Conservation (phyloP, 108 stramenopile species). For the Fragilaria crotonensis region DNA sequence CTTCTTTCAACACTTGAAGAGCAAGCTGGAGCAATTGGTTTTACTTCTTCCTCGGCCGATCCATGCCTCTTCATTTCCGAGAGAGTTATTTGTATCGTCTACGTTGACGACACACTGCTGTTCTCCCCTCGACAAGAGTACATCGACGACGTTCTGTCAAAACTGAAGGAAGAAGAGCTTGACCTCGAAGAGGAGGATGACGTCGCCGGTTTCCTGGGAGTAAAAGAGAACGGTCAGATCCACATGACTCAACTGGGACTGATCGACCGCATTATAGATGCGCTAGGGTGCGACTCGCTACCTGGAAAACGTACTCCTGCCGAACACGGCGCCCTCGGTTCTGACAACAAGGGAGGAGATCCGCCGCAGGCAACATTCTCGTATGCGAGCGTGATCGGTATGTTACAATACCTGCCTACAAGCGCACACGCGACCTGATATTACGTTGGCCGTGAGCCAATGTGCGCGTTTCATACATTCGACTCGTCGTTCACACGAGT, state of each 20-base stretch:
- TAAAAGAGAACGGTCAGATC: constrained; percentile 4
- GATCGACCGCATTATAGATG: constrained; percentile 25
- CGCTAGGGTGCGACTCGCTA: constrained; percentile 7
- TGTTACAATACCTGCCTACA: constrained; percentile 32
- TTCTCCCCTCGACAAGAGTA: constrained; percentile 2
- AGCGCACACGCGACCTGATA: constrained; percentile 16
- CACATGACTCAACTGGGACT: constrained; percentile 30
- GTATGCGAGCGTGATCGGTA: constrained; percentile 34
- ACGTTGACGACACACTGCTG: constrained; percentile 38
- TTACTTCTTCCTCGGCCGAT: constrained; percentile 10
- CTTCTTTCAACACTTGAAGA: constrained; percentile 20
- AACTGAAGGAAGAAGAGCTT: background rate
- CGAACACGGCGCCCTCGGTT: background rate
- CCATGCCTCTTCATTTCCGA: constrained; percentile 46
- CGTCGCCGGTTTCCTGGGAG: constrained; percentile 5
- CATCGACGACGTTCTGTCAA: constrained; percentile 7
- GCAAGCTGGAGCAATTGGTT: constrained; percentile 6
- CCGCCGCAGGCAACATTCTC: background rate
- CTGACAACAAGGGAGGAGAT: constrained; percentile 2
- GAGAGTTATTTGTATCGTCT: constrained; percentile 28
- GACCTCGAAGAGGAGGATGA: constrained; percentile 2
- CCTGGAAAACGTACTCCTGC: constrained; percentile 1
- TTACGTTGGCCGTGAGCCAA: constrained; percentile 18
- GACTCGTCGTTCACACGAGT: constrained; percentile 4
- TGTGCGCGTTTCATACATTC: constrained; percentile 14